phyloP scores from a whole-genome alignment of 345 rosid genomes.

The Turritis glabra region DNA sequence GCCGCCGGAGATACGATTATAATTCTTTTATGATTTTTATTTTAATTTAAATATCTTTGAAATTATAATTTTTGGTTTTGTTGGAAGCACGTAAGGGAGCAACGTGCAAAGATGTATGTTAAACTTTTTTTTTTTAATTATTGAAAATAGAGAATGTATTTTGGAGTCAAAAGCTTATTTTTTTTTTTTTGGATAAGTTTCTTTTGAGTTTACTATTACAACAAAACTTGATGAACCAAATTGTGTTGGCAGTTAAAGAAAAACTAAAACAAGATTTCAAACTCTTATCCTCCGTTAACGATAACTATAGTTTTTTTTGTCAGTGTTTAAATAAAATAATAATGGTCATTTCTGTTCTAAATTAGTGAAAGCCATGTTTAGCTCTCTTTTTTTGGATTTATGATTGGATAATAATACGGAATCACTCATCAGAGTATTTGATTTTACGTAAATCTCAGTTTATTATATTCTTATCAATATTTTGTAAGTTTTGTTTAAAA shows the following conservation, averaged over 20 bases:
- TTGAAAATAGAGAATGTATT: not conserved
- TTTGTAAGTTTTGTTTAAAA: too few relatives aligned
- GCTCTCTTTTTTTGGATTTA: not conserved
- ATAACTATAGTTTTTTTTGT: not conserved
- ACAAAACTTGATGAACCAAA: not conserved
- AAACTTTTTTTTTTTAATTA: not conserved
- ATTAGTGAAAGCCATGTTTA: constrained; percentile 22
- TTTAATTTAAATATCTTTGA: not conserved
- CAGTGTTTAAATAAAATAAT: not conserved
- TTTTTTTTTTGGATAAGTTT: not conserved
- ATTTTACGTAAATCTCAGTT: too few relatives aligned
- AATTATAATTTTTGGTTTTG: constrained; percentile 25
- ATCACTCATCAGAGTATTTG: not conserved
- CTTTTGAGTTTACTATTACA: constrained; percentile 6
- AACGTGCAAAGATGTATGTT: constrained; percentile 53
- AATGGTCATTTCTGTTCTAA: not conserved
- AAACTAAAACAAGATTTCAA: constrained; percentile 4
- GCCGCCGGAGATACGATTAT: constrained; percentile 22
- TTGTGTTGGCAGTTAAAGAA: constrained; percentile 12
- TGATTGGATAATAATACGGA: not conserved
- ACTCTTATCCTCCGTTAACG: not conserved
- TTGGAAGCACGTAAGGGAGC: constrained; percentile 45
- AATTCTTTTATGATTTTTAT: not conserved
- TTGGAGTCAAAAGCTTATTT: constrained; percentile 9
- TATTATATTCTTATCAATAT: not conserved